These are phyloP conservation scores for Ceriops decandra DNA, from an alignment of 345 rosid species.

Conservation along the genomic window DNA sequence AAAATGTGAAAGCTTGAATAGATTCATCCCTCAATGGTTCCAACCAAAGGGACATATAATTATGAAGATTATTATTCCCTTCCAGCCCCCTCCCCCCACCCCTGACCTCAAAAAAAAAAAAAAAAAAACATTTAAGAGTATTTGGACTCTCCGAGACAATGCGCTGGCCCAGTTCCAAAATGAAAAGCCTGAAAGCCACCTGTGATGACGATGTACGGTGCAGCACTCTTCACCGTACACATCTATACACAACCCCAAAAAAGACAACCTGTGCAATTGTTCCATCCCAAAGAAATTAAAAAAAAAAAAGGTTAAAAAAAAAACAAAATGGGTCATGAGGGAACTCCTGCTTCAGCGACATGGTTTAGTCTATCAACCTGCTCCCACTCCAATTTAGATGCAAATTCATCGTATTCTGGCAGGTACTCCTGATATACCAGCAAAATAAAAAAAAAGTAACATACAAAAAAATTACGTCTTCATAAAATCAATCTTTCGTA, in stretches of 20 bases:
- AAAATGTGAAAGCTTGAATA: background rate
- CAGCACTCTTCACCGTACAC: constrained; percentile 10
- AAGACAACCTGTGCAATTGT: too few species aligned
- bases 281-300: too few species aligned
- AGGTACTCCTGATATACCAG: constrained; percentile 50
- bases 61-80: too few species aligned
- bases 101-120: too few species aligned
- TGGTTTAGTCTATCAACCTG: constrained; percentile 62
- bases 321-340: constrained; percentile 22
- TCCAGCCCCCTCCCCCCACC: too few species aligned
- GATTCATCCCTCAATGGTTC: constrained; percentile 8
- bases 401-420: constrained; percentile 69
- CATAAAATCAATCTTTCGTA: background rate
- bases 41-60: background rate
- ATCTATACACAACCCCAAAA: background rate
- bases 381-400: constrained; percentile 83
- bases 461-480: background rate
- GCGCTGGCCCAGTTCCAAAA: background rate
- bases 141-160: background rate
- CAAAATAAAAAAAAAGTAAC: too few species aligned
- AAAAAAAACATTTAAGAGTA: background rate
- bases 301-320: too few species aligned
- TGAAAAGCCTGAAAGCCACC: constrained; percentile 3
- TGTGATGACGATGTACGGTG: background rate
- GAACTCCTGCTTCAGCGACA: constrained; percentile 54